These are phyloP conservation scores for Zasmidium citrigriseum DNA, from an alignment of 2,329 filamentous ascomycete species.

Conservation along the genomic window DNA sequence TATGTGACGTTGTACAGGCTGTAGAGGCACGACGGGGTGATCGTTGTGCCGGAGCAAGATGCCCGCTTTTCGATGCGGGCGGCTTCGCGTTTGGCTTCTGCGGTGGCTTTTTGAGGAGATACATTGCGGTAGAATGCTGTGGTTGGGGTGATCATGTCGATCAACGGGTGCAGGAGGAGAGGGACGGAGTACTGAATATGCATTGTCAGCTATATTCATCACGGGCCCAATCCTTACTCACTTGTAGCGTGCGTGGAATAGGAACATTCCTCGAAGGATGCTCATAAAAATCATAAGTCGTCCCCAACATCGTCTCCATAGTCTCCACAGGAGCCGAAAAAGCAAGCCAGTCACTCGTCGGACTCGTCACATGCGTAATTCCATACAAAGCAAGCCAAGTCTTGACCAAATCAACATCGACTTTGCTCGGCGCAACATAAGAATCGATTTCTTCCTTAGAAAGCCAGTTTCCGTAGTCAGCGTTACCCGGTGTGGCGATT, in stretches of 20 bases:
- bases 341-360: background rate
- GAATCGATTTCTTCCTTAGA: background rate
- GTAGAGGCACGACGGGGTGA: background rate
- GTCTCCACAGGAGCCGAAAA: background rate
- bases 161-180: background rate
- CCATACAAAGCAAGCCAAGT: background rate
- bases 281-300: background rate
- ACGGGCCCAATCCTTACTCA: no score
- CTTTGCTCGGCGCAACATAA: background rate
- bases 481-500: background rate
- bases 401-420: background rate
- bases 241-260: background rate
- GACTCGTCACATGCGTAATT: background rate
- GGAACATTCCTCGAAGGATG: background rate
- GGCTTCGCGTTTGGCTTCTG: background rate
- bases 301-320: background rate
- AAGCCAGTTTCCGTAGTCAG: background rate
- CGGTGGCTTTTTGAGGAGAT: background rate
- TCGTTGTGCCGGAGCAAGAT: background rate
- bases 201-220: no score
- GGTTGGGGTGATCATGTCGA: background rate
- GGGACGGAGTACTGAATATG: background rate
- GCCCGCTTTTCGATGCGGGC: background rate
- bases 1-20: background rate
- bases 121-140: background rate